A percentile compares a stretch with the other conserved stretches of the same genome.
phyloP scores from a whole-genome alignment of 2,329 filamentous ascomycete genomes.

The Botrytis byssoidea region DNA sequence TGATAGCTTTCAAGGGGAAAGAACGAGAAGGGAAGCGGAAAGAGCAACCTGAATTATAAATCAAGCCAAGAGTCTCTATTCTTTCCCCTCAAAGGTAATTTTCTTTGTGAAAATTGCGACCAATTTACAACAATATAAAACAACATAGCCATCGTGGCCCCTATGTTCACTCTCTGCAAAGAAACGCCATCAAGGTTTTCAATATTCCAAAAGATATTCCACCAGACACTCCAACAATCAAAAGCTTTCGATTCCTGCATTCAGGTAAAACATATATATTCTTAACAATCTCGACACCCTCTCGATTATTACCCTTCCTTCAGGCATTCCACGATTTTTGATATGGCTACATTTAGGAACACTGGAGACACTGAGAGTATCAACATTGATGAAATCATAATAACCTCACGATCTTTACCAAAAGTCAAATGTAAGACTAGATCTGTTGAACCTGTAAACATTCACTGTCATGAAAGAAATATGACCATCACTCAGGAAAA shows the following conservation, averaged over 20 bases:
- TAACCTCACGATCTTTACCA: background rate
- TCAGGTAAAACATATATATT: no score
- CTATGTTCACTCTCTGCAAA: background rate
- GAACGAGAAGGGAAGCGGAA: background rate
- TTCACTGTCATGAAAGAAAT: background rate
- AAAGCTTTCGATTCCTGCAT: no score
- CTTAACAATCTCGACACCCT: rapidly evolving
- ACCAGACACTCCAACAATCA: no score
- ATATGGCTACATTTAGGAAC: background rate
- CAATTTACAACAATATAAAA: background rate
- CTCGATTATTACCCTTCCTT: no score
- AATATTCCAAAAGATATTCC: no score
- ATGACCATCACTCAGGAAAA: background rate
- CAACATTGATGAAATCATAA: background rate
- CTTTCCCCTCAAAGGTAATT: rapidly evolving
- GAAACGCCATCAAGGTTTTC: no score
- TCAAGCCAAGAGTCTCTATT: background rate
- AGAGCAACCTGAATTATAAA: background rate
- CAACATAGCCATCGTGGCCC: background rate
- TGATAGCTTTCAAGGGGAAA: background rate
- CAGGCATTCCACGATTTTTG: no score
- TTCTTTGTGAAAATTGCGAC: background rate
- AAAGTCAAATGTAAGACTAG: background rate
- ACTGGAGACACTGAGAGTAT: background rate
- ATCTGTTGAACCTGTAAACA: background rate